Base-by-base conservation (phyloP, 2,329 filamentous ascomycete species). In the Colletotrichum chlorophyti region DNA sequence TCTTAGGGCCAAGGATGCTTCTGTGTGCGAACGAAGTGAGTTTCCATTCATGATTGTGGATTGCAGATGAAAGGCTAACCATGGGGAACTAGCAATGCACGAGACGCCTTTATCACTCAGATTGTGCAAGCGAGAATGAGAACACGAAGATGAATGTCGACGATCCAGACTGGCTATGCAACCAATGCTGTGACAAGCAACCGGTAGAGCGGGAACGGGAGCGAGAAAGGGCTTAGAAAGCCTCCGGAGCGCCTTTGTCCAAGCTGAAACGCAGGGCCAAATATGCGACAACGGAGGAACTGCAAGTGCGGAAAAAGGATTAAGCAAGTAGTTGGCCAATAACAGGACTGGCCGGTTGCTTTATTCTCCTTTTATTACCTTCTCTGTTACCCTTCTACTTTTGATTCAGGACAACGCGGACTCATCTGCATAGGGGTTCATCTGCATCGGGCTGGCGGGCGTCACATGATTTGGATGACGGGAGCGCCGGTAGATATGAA, bases 21-120 rank as follows among this genome's bases (percentile, higher is more conserved):
- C 67, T 83, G 23, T 85, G 83, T 65, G 70, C 74, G 5, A 82
- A 83, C 61, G 73, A 77, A 71, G 81, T 83, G 66, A 70, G 74
- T 70, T 17, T 4, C n/a, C 48, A 21, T 6, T 24, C 11, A 29
- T 5, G 8, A 34, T 5, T 23, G 29, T 9, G n/a, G 26, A 23
- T 17, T 48, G 62, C 55, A 40, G 15, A 61, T 51, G 19, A 35
- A 45, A 4, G 49, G 37, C 55, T 65, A 34, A 64, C 11, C 23
- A n/a, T 61, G 53, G 32, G 40, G 12, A 31, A 40, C 55, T 34
- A 84, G 79, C 54, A 65, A 37, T 83, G 80, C 59, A 53, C 65
- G 5, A 71, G 67, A 7, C 76, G 79, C 3, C 65, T 83, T 1
- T 83, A 83, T 54, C 83, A 85, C 63, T 72, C 72, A 26, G 69